A percentile compares a stretch with the other conserved stretches of the same genome.
Conservation (phyloP, 306 rosid species). For the Oemleria cerasiformis region DNA sequence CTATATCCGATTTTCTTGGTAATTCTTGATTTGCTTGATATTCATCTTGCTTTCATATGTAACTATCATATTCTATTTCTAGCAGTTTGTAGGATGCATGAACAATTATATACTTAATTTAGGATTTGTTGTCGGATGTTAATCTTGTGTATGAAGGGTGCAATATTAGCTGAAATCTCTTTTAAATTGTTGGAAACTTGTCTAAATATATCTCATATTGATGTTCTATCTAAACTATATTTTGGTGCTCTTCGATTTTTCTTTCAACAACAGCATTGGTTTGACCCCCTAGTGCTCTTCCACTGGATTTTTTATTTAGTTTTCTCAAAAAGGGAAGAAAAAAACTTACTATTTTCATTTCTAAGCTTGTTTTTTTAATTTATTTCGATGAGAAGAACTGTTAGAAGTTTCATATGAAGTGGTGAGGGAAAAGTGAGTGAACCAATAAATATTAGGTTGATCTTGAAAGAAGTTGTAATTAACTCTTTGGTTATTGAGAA, state of each 20-base stretch:
- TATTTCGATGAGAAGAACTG: not conserved
- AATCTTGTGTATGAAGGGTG: constrained; percentile 7
- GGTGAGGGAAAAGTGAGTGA: not conserved
- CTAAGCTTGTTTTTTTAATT: not conserved
- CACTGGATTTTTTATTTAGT: not conserved
- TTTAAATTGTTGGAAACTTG: not conserved
- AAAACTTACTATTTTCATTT: not conserved
- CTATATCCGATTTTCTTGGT: constrained; percentile 98
- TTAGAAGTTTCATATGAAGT: constrained; percentile 2
- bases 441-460: not conserved
- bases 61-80: not conserved
- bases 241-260: not conserved
- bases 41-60: not conserved
- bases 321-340: not conserved
- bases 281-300: not conserved
- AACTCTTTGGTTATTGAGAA: not conserved
- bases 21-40: constrained; percentile 34
- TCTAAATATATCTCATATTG: not conserved
- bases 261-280: not conserved
- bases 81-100: not conserved
- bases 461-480: not conserved
- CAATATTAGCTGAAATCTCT: not conserved
- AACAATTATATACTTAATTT: not conserved
- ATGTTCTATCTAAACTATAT: not conserved
- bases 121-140: not conserved